A percentile compares a stretch with the other conserved stretches of the same genome.
These are phyloP conservation scores for Marchantia polymorpha DNA, from an alignment of 225 moss, liverwort and hornwort species.

Conservation along the genomic window DNA sequence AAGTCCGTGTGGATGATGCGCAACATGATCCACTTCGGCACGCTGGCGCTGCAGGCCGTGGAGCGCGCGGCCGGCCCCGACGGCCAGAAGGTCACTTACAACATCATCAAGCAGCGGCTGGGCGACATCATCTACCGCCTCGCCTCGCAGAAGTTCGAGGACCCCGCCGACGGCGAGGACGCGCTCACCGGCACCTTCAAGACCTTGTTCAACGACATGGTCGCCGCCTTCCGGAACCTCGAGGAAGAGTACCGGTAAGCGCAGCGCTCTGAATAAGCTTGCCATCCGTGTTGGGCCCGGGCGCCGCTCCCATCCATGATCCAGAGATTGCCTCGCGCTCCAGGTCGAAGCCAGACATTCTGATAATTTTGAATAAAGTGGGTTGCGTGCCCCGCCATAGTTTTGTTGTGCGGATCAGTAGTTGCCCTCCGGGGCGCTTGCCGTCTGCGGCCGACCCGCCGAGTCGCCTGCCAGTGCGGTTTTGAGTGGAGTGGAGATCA, in stretches of 20 bases:
- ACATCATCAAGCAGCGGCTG: constrained; percentile 74
- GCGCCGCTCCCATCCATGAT: not conserved
- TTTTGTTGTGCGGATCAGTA: constrained; percentile 19
- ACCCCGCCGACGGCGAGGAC: constrained; percentile 71
- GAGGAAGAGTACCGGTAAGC: constrained; percentile 86
- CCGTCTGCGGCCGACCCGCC: not conserved
- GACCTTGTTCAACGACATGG: constrained; percentile 72
- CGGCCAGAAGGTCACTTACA: constrained; percentile 84
- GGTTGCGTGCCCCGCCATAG: constrained; percentile 4
- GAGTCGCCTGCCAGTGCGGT: constrained; percentile 4
- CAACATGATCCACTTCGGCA: constrained; percentile 64
- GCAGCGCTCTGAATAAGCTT: not conserved
- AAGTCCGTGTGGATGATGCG: constrained; percentile 88
- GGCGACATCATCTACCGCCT: constrained; percentile 67
- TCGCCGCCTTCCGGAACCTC: constrained; percentile 71
- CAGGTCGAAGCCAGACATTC: not conserved
- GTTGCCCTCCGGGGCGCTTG: not conserved
- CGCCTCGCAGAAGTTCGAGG: constrained; percentile 88
- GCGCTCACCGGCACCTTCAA: constrained; percentile 51
- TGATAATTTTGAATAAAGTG: constrained; percentile 11
- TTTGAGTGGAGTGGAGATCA: constrained; percentile 18
- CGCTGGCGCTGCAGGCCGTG: constrained; percentile 71
- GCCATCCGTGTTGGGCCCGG: not conserved
- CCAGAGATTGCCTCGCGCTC: not conserved
- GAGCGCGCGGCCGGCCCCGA: constrained; percentile 81